phyloP scores from a whole-genome alignment of 257 asterid species.

The Nicotiana tabacum region DNA sequence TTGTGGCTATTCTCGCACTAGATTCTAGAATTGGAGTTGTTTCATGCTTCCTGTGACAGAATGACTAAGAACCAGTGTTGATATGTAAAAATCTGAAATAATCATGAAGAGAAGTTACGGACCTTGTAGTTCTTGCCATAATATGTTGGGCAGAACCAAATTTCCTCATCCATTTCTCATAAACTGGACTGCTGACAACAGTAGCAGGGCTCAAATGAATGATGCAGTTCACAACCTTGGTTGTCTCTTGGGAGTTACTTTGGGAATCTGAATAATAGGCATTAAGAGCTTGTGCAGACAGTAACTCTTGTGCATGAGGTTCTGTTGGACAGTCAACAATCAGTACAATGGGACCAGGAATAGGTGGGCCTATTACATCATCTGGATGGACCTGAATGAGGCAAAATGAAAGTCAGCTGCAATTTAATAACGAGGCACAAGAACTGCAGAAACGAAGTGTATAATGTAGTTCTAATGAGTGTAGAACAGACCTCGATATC shows the following conservation, averaged over 20 bases:
- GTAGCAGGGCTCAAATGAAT: constrained; percentile 3
- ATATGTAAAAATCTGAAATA: background rate
- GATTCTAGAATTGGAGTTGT: constrained; percentile 5
- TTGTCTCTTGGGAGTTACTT: background rate
- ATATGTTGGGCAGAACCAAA: background rate
- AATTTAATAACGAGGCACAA: background rate
- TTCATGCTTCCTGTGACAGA: background rate
- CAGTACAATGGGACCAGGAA: constrained; percentile 3
- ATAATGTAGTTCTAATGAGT: background rate
- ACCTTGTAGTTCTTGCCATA: background rate
- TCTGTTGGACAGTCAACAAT: constrained; percentile 3
- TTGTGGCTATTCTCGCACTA: background rate
- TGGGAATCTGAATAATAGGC: background rate
- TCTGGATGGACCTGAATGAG: background rate
- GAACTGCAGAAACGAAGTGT: background rate
- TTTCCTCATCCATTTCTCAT: background rate
- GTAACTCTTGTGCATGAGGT: background rate
- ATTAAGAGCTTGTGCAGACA: constrained; percentile 3
- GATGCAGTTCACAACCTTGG: background rate
- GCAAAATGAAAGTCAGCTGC: background rate
- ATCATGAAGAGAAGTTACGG: background rate
- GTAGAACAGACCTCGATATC: background rate
- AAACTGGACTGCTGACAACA: background rate
- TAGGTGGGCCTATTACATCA: background rate
- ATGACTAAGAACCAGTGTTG: background rate